Percentiles rank a stretch among this genome's conserved stretches.
phyloP scores from a whole-genome alignment of 441 rosid genomes.

The Viola pubescens region DNA sequence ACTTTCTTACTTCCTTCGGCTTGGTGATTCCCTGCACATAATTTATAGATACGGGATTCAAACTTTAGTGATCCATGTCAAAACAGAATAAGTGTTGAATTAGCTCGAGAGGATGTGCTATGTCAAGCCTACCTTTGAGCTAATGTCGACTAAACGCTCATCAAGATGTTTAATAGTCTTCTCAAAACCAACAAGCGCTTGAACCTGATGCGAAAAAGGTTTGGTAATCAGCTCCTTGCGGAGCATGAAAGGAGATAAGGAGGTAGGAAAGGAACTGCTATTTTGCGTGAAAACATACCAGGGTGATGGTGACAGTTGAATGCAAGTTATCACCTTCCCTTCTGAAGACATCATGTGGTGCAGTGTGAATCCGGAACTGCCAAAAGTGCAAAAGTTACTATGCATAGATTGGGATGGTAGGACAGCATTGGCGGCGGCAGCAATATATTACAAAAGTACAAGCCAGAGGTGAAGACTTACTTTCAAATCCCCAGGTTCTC shows the following conservation, averaged over 20 bases:
- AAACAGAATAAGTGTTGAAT: neutral
- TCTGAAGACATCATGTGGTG: constrained; percentile 65
- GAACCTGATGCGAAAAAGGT: constrained; percentile 37
- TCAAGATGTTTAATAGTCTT: constrained; percentile 87
- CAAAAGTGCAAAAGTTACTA: constrained; percentile 12
- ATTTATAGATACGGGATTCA: neutral
- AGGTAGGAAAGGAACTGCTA: neutral
- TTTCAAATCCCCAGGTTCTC: constrained; percentile 95
- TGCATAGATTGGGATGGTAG: neutral
- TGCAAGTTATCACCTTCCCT: constrained; percentile 90
- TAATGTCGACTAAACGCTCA: constrained; percentile 68
- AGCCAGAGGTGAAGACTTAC: constrained; percentile 28
- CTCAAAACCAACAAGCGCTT: constrained; percentile 95
- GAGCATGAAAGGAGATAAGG: neutral
- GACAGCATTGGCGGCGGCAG: neutral
- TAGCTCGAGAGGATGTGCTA: neutral
- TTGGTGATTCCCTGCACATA: constrained; percentile 66
- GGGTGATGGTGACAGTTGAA: constrained; percentile 71
- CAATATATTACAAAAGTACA: neutral
- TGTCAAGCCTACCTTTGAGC: constrained; percentile 54
- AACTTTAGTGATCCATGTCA: no score
- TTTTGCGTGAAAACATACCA: constrained; percentile 35
- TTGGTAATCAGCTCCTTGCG: neutral
- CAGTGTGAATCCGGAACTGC: constrained; percentile 86
- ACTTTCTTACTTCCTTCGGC: constrained; percentile 80